Percentiles rank a stretch among this genome's conserved stretches.
Conservation (phyloP, 139 green algal species). For the Micractinium conductrix region DNA sequence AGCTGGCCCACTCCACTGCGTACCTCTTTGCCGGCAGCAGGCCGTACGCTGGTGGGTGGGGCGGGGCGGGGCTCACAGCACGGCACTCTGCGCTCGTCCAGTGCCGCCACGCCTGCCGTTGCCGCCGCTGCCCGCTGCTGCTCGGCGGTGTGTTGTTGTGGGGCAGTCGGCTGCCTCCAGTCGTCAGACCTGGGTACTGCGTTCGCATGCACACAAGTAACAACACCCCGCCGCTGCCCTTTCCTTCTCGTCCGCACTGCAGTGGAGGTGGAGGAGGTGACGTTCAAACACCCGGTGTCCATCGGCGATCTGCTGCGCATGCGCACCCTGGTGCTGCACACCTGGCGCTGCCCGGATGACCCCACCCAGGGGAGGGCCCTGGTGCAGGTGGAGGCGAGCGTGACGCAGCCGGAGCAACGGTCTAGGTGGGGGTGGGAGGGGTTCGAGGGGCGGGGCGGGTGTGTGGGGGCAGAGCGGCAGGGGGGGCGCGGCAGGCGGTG, state of each 20-base stretch:
- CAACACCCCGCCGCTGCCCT: too few relatives aligned
- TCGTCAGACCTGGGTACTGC: too few relatives aligned
- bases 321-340: constrained; percentile 62
- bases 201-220: too few relatives aligned
- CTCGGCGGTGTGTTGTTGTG: too few relatives aligned
- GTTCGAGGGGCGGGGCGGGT: not conserved
- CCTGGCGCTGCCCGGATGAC: not conserved
- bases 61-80: too few relatives aligned
- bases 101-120: too few relatives aligned
- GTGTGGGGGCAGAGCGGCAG: too few relatives aligned
- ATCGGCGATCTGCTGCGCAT: constrained; percentile 84
- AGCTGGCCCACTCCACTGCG: constrained; percentile 82
- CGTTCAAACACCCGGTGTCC: constrained; percentile 74
- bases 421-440: not conserved
- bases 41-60: constrained; percentile 38
- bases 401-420: constrained; percentile 62
- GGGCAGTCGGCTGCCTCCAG: too few relatives aligned
- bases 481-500: too few relatives aligned
- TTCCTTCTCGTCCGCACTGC: not conserved
- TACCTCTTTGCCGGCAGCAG: constrained; percentile 81
- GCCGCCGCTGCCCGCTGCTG: too few relatives aligned
- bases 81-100: too few relatives aligned
- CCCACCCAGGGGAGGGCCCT: constrained; percentile 30
- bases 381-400: constrained; percentile 62
- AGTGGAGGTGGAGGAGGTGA: constrained; percentile 61